These are phyloP conservation scores for Beta corolliflora DNA, from an alignment of 179 eudicot genomes.

Conservation along the genomic window DNA sequence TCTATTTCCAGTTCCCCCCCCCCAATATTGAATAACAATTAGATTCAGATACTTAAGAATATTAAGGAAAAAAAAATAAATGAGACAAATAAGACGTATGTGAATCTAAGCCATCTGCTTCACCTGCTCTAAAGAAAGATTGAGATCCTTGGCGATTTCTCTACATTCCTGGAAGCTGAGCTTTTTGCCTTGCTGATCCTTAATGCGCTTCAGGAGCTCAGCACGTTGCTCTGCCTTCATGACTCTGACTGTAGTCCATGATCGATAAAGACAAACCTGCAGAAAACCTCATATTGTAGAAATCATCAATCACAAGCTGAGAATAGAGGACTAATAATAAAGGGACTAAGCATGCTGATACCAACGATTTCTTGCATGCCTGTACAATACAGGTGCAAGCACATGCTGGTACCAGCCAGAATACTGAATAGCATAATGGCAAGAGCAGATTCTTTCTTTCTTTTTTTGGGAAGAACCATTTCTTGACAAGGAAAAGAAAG, in stretches of 20 bases:
- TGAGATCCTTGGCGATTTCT: constrained; percentile 81
- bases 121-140: constrained; percentile 91
- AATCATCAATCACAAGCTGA: background rate
- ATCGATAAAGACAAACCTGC: constrained; percentile 70
- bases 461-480: no score
- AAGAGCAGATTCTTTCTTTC: no score
- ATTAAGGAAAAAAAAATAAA: background rate
- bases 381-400: background rate
- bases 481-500: no score
- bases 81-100: background rate
- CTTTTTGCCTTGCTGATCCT: constrained; percentile 57
- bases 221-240: constrained; percentile 92
- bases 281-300: constrained; percentile 9
- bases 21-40: background rate
- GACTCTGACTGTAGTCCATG: constrained; percentile 84
- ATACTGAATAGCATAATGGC: background rate
- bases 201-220: constrained; percentile 75
- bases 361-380: background rate
- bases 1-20: background rate
- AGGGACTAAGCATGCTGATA: background rate
- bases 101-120: constrained; percentile 1
- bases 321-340: constrained; percentile 8
- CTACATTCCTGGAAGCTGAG: constrained; percentile 76
- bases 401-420: background rate
- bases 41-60: background rate